A percentile compares a stretch with the other conserved stretches of the same genome.
Conservation (phyloP, 1,139 yeast species). For the Yamadazyma songkhlaensis region DNA sequence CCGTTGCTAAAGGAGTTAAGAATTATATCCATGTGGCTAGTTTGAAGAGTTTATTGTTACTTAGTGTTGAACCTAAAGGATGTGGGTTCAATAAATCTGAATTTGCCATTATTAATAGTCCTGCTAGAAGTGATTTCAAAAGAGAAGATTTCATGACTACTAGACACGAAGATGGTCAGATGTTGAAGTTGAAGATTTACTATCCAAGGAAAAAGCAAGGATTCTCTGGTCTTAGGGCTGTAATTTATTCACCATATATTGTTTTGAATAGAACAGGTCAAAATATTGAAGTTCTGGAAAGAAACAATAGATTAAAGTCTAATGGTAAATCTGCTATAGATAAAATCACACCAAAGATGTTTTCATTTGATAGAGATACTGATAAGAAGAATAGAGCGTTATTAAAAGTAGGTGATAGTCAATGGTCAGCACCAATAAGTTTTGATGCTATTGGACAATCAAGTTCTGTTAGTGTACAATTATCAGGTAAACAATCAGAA, state of each 20-base stretch:
- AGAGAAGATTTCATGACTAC: constrained; percentile 53
- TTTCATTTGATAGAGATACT: constrained; percentile 67
- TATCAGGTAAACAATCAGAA: constrained; percentile 60
- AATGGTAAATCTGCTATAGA: constrained; percentile 23
- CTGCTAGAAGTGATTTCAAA: constrained; percentile 50
- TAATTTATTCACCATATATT: constrained; percentile 82
- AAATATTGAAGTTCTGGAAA: constrained; percentile 58
- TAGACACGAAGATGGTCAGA: constrained; percentile 62
- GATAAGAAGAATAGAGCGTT: constrained; percentile 68
- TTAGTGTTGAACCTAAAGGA: constrained; percentile 68
- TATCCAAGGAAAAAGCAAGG: constrained; percentile 48
- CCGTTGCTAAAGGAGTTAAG: constrained; percentile 59
- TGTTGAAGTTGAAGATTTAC: constrained; percentile 59
- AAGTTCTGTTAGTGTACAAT: constrained; percentile 59
- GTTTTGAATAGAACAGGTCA: constrained; percentile 78
- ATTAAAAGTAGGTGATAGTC: constrained; percentile 67
- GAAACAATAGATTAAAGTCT: constrained; percentile 49
- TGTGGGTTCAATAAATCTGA: constrained; percentile 70
- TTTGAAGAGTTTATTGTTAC: constrained; percentile 62
- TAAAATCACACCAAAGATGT: constrained; percentile 61
- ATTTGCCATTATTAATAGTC: constrained; percentile 75
- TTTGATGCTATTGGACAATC: constrained; percentile 90
- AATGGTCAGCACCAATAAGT: constrained; percentile 75
- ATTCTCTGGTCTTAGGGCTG: constrained; percentile 57
- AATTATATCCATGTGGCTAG: constrained; percentile 81